Base-by-base conservation (phyloP, 768 basidiomycete species). In the Tephrocybe sp. region DNA sequence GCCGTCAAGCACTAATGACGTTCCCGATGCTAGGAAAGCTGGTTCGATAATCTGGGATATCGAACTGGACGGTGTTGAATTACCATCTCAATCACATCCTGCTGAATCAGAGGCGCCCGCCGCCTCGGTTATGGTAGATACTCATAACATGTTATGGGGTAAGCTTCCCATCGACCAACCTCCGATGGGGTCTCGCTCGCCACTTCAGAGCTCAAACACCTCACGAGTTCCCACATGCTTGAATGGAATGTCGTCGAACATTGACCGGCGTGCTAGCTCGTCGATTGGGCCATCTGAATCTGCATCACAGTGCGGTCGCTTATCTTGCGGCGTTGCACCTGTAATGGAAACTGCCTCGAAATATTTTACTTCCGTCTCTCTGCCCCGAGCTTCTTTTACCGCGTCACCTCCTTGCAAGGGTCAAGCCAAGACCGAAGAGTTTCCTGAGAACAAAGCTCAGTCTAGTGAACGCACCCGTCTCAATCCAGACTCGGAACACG, bases 21-120 rank as follows among this genome's bases (percentile, higher is more conserved):
- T 25, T 26, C 5, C 22, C 22, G 38, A 39, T 16, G 9, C 40
- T 5, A 30, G 9, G 15, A 18, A 36, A 21, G 56, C 58, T 1
- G 65, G 59, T 46, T 84, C 83, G 9, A 68, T 72, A 16, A 56
- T 77, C 7, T 85, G 84, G 83, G 79, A 77, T 52, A 80, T 85
- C 24, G 84, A 84, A 56, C 39, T 62, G 12, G 69, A 74, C 19
- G 55, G 45, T 58, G 63, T 48, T 53, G 60, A 24, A 49, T 64
- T 49, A 60, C 63, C 44, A 56, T 65, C 53, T 43, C 46, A 40
- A 15, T 25, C 39, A 9, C 26, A 24, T 5, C 15, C 36, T 19
- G 18, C 44, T 19, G 18, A 38, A 15, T 37, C 49, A 34, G 44
- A 25, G n/a, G n/a, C n/a, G n/a, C 18, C 44, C 21, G 31, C 21